These are phyloP conservation scores for Candida berthetii DNA, from an alignment of 805 yeast genomes.

Conservation along the genomic window DNA sequence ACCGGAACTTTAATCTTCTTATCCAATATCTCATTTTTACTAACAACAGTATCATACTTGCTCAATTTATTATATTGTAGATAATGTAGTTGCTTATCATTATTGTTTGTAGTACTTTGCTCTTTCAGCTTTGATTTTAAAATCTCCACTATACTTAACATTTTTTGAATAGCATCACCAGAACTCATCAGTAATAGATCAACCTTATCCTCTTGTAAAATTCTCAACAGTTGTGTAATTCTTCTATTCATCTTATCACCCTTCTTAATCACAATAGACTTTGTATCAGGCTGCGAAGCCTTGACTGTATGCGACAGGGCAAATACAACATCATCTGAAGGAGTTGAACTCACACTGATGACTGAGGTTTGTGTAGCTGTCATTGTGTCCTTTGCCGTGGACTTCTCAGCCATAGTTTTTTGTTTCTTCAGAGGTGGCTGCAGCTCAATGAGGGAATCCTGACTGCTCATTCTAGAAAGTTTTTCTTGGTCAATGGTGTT, in stretches of 20 bases:
- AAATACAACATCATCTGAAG: background rate
- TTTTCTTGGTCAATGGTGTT: no score
- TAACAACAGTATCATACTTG: slow-evolving; percentile 9
- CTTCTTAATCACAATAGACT: slow-evolving; percentile 12
- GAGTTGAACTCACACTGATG: no score
- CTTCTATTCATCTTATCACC: slow-evolving; percentile 16
- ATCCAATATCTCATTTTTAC: slow-evolving; percentile 13
- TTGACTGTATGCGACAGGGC: background rate
- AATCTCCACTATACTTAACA: slow-evolving; percentile 16
- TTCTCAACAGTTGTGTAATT: slow-evolving; percentile 6
- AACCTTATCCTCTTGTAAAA: background rate
- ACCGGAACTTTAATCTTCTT: slow-evolving; percentile 15
- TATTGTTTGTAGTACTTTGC: background rate
- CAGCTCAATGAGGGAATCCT: no score
- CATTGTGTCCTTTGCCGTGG: background rate
- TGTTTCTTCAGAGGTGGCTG: background rate
- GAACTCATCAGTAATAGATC: slow-evolving; percentile 13
- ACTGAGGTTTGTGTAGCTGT: no score
- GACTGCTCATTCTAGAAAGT: no score
- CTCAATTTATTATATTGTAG: slow-evolving; percentile 19
- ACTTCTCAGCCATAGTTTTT: background rate
- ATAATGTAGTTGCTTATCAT: slow-evolving; percentile 1
- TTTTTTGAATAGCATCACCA: slow-evolving; percentile 17
- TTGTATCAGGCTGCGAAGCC: no score
- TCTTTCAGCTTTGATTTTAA: slow-evolving; percentile 10